Evolutionary conservation across 2,329 filamentous ascomycete species (phyloP).

Genomic region (Colletotrichum costaricense): DNA sequence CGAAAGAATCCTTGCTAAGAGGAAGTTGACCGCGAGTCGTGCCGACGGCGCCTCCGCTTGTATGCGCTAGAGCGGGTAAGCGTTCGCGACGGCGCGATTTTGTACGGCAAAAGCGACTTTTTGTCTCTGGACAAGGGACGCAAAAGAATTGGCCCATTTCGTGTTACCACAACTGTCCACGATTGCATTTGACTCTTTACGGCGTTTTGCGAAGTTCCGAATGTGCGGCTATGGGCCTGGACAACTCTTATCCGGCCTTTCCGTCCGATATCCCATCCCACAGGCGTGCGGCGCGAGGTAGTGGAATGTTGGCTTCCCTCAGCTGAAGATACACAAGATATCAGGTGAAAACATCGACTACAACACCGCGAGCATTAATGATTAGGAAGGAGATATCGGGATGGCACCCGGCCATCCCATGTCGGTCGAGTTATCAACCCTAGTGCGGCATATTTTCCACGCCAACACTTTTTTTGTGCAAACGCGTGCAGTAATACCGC

Average conservation of each 20-base stretch:
- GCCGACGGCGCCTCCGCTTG: slow-evolving; percentile 20
- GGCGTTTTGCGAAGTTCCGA: neutral
- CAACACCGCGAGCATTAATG: neutral
- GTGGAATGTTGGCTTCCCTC: neutral
- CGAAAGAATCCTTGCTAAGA: neutral
- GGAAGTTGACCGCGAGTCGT: slow-evolving; percentile 28
- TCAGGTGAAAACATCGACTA: neutral
- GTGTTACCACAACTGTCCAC: neutral
- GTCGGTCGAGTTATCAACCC: neutral
- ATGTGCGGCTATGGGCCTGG: neutral
- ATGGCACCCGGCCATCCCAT: neutral
- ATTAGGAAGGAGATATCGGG: neutral
- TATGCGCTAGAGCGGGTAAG: neutral
- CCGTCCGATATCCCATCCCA: neutral
- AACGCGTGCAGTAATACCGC: neutral
- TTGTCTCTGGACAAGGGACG: neutral
- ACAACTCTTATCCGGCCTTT: neutral
- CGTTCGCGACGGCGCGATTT: neutral
- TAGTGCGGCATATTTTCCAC: neutral
- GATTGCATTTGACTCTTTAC: neutral
- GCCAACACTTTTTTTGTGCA: neutral
- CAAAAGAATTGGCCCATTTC: neutral
- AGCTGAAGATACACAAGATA: neutral
- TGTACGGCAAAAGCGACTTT: neutral
- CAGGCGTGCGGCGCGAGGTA: neutral